Percentiles rank a stretch among this genome's conserved stretches.
phyloP scores from a whole-genome alignment of 495 filamentous ascomycete genomes.

The Trichoderma virens region DNA sequence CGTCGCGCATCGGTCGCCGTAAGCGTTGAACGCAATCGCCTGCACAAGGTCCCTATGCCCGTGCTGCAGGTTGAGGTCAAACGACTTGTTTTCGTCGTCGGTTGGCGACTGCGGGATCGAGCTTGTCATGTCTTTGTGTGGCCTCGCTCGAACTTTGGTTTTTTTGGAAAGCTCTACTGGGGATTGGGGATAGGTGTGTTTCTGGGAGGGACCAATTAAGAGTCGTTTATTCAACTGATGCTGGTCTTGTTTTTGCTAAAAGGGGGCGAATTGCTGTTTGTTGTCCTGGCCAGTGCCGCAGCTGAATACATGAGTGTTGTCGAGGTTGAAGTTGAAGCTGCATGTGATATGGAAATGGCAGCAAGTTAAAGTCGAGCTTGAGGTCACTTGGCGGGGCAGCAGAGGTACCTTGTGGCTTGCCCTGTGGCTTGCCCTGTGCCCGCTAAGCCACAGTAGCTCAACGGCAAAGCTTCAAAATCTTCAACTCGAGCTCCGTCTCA shows the following conservation, averaged over 20 bases:
- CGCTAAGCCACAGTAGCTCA: too few species aligned
- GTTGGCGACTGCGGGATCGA: constrained; percentile 8
- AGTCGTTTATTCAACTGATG: too few species aligned
- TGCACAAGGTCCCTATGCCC: constrained; percentile 64
- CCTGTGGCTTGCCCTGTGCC: too few species aligned
- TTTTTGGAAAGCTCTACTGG: background rate
- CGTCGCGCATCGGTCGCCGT: constrained; percentile 84
- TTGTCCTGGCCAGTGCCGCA: too few species aligned
- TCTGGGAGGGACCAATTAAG: too few species aligned
- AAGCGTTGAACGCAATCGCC: constrained; percentile 63
- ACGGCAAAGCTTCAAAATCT: background rate
- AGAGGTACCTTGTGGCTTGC: background rate
- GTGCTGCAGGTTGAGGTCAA: constrained; percentile 43
- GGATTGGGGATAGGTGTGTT: too few species aligned
- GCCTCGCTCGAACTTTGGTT: too few species aligned
- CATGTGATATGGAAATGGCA: background rate
- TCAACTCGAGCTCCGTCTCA: background rate
- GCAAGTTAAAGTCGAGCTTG: too few species aligned
- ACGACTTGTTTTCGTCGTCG: constrained; percentile 50
- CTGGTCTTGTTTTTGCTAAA: too few species aligned
- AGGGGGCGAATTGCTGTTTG: too few species aligned
- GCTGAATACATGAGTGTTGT: too few species aligned
- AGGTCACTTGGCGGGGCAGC: background rate
- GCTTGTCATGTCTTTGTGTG: background rate
- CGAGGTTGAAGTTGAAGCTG: background rate